Base-by-base conservation (phyloP, 495 filamentous ascomycete genomes). In the Tetracladium marchalianum region DNA sequence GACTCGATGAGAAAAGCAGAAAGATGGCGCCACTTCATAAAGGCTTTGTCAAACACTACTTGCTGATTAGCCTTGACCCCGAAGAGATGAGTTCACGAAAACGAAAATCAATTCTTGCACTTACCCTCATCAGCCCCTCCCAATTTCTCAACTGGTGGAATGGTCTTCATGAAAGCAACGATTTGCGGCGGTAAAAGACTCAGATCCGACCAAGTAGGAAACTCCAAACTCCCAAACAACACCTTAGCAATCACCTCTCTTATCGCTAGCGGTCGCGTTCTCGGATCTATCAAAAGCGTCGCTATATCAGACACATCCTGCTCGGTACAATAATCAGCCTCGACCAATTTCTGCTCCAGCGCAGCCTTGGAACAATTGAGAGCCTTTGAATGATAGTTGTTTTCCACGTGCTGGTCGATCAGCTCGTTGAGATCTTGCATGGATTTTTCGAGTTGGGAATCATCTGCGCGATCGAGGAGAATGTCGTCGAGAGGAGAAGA, bases 401-500 rank as follows among this genome's bases (percentile, higher is more conserved):
- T 42, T 15, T 42, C 22, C 6, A 27, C 40, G 22, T 42, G 40
- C 7, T 24, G 10, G 10, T 42, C 40, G 13, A 42, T 42, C n/a
- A 42, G 40, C 11, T 19, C 11, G 31, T 42, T 42, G 16, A 42
- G 40, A 24, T 31, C 24, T 42, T 24, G 40, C 40, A 42, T 42
- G 1, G 40, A 42, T 7, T 22, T 24, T 1, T 3, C 1, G 13
- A 42, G n/a, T 11, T 19, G 15, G 18, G 18, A 15, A 18, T 42
- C 40, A 24, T 42, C 40, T 1, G 22, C 40, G 5, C 40, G 40
- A 13, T 42, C 40, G 3, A 42, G 18, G 17, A 31, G 40, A n/a
- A 19, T 24, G 16, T 42, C 40, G 7, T 42, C 18, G 6, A 42
- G 18, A 8, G 40, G 16, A 15, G 4, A 35, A 35, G 39, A 13